Conservation (phyloP, 768 basidiomycete genomes). For the Mycena metata region DNA sequence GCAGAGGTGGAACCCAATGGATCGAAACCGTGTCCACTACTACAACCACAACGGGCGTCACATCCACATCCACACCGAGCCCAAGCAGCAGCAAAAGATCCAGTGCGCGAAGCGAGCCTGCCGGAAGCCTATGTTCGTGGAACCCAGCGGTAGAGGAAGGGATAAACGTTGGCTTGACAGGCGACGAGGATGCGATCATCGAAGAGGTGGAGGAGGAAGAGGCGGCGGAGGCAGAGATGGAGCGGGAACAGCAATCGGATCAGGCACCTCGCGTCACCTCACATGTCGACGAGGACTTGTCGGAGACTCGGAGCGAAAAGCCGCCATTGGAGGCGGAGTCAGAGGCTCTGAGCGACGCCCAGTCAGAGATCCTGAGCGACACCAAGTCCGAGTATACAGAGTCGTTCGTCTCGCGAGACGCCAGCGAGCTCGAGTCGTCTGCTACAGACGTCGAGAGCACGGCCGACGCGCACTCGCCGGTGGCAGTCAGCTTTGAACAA, state of each 20-base stretch:
- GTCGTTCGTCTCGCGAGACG: constrained; percentile 22
- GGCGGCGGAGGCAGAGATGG: background rate
- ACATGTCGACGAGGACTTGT: background rate
- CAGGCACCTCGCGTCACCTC: no score
- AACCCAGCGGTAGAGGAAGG: constrained; percentile 28
- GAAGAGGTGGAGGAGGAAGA: constrained; percentile 35
- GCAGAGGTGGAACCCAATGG: constrained; percentile 30
- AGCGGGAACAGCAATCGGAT: constrained; percentile 7
- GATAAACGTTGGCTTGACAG: constrained; percentile 30
- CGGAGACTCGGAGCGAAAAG: background rate
- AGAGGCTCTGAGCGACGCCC: constrained; percentile 5
- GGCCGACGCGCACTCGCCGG: constrained; percentile 9
- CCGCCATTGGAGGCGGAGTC: background rate
- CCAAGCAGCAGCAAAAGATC: constrained; percentile 13
- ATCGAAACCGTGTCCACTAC: constrained; percentile 27
- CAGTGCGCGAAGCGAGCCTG: background rate
- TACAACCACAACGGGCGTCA: background rate
- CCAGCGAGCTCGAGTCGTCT: constrained; percentile 24
- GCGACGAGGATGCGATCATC: constrained; percentile 27
- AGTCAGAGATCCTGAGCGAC: constrained; percentile 5
- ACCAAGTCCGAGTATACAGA: constrained; percentile 27
- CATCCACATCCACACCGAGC: constrained; percentile 1
- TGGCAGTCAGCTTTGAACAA: constrained; percentile 22
- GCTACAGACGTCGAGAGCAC: constrained; percentile 31
- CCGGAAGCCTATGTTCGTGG: constrained; percentile 29